A percentile compares a stretch with the other conserved stretches of the same genome.
Evolutionary conservation across 306 rosid species (phyloP).

Genomic region (Argentina anserina): DNA sequence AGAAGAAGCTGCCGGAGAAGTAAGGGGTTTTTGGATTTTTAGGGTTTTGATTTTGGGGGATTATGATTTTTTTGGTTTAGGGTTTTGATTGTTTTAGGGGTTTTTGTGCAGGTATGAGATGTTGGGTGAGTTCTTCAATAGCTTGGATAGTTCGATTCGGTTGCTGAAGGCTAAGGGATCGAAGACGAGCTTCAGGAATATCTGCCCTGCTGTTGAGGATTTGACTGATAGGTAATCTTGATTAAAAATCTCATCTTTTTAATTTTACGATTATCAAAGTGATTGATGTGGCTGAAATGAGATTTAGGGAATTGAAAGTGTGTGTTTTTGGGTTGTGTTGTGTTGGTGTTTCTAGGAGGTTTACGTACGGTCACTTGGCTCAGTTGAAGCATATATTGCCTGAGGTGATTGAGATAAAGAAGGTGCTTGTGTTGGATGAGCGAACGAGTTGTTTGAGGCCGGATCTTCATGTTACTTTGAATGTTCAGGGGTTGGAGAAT

Average conservation of each 20-base stretch:
- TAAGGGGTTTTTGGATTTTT: constrained; percentile 12
- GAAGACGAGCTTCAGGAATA: constrained; percentile 37
- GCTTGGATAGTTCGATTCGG: constrained; percentile 53
- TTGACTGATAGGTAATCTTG: constrained; percentile 60
- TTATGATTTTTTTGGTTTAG: neutral
- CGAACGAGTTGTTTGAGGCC: constrained; percentile 62
- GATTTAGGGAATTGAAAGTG: neutral
- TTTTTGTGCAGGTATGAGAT: constrained; percentile 49
- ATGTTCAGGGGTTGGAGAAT: constrained; percentile 30
- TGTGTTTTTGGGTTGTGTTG: neutral
- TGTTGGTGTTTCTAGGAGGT: constrained; percentile 65
- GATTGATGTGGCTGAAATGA: neutral
- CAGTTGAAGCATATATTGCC: constrained; percentile 68
- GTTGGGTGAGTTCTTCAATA: constrained; percentile 47
- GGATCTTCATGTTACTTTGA: constrained; percentile 57
- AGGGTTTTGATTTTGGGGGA: neutral
- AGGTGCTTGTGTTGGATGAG: constrained; percentile 44
- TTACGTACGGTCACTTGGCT: constrained; percentile 63
- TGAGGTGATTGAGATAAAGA: constrained; percentile 62
- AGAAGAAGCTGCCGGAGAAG: constrained; percentile 48
- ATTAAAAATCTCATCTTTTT: neutral
- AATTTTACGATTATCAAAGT: neutral
- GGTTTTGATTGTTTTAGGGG: neutral
- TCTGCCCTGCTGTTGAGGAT: constrained; percentile 46
- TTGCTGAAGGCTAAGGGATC: constrained; percentile 42